Conservation (phyloP, 345 rosid species). For the Anacardium occidentale region DNA sequence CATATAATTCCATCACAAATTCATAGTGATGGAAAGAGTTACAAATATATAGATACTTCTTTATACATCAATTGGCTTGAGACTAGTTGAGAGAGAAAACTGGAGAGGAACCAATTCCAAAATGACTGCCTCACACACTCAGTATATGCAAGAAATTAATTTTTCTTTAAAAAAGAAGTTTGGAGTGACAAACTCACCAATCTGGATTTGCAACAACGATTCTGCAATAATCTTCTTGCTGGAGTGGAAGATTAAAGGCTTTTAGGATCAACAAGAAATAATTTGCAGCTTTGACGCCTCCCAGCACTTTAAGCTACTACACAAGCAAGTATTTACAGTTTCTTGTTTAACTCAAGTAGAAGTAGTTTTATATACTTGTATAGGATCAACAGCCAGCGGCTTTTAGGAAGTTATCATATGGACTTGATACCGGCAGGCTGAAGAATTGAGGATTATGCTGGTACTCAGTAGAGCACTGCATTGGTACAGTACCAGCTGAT, state of each 20-base stretch:
- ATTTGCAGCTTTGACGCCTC: conserved; percentile 8
- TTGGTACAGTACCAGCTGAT: conserved; percentile 15
- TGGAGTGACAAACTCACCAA: neutral
- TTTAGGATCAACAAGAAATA: neutral
- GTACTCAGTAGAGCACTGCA: conserved; percentile 41
- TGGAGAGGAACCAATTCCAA: neutral
- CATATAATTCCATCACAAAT: neutral
- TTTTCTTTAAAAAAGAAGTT: too few species aligned
- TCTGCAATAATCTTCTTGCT: neutral
- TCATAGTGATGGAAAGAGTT: neutral
- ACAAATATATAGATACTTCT: conserved; percentile 1
- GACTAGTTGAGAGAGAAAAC: neutral
- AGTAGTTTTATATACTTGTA: neutral
- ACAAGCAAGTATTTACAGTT: neutral
- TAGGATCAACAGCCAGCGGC: conserved; percentile 67
- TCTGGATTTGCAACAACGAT: neutral
- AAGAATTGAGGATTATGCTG: conserved; percentile 42
- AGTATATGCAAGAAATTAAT: neutral
- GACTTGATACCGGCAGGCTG: conserved; percentile 60
- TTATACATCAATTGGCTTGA: neutral
- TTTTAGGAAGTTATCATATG: conserved; percentile 68
- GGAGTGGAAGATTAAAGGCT: conserved; percentile 9
- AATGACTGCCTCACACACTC: neutral
- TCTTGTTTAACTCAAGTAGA: neutral
- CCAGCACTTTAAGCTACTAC: neutral